Conservation (phyloP, 2,329 filamentous ascomycete species). For the Orbilia oligospora region DNA sequence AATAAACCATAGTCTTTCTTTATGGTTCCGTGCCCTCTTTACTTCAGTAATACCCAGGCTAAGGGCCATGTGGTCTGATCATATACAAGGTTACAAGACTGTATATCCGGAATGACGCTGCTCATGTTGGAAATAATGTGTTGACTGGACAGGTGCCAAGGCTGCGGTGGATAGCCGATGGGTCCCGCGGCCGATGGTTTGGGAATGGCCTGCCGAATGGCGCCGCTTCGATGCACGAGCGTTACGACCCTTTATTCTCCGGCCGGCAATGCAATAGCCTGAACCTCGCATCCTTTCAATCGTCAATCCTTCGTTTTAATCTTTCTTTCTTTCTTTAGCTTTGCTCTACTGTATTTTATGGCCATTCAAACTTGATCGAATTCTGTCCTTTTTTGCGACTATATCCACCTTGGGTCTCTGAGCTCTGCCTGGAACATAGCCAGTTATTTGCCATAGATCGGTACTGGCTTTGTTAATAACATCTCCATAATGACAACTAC, state of each 20-base stretch:
- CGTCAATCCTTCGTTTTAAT: not conserved
- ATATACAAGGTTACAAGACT: too few relatives aligned
- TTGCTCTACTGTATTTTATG: not conserved
- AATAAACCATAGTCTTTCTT: too few relatives aligned
- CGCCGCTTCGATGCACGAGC: constrained; percentile 30
- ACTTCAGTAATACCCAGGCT: too few relatives aligned
- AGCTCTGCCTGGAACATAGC: not conserved
- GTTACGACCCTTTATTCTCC: constrained; percentile 25
- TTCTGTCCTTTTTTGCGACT: constrained; percentile 4
- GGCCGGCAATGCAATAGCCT: constrained; percentile 11
- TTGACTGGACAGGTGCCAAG: constrained; percentile 16
- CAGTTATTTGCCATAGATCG: not conserved
- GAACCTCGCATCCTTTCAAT: not conserved
- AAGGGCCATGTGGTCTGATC: too few relatives aligned
- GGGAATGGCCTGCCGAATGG: constrained; percentile 43
- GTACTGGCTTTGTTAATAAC: too few relatives aligned
- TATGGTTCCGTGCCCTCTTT: too few relatives aligned
- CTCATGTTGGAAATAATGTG: constrained; percentile 14
- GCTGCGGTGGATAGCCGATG: constrained; percentile 32
- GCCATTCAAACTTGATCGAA: not conserved
- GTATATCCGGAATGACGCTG: too few relatives aligned
- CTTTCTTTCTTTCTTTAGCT: constrained; percentile 1
- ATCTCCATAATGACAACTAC: constrained; percentile 46
- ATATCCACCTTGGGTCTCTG: not conserved
- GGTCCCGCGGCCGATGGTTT: constrained; percentile 30